Conservation (phyloP, 1,284 basidiomycete genomes). For the Sanguinoderma infundibulare region DNA sequence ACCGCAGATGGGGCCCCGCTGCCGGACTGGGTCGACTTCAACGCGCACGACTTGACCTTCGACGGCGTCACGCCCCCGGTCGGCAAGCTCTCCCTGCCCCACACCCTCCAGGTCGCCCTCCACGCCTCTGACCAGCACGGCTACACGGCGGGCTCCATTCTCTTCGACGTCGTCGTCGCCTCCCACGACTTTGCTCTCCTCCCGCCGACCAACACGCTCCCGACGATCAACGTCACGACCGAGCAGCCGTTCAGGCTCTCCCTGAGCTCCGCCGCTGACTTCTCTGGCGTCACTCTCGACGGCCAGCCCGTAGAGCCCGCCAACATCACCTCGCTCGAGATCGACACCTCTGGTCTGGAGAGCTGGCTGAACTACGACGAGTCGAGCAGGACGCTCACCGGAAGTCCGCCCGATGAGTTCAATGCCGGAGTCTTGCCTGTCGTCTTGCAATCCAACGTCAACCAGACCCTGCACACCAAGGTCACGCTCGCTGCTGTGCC, state of each 20-base stretch:
- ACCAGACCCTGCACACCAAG: conserved; percentile 67
- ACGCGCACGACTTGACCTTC: conserved; percentile 72
- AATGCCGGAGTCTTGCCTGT: conserved; percentile 56
- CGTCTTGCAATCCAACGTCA: conserved; percentile 62
- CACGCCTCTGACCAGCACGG: conserved; percentile 70
- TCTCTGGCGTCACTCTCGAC: conserved; percentile 65
- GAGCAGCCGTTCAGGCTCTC: conserved; percentile 58
- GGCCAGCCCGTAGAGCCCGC: conserved; percentile 54
- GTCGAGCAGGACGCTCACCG: conserved; percentile 59
- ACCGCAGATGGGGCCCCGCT: conserved; percentile 70
- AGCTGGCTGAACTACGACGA: conserved; percentile 72
- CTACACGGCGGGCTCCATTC: conserved; percentile 54
- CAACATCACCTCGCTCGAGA: conserved; percentile 53
- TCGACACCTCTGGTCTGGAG: conserved; percentile 60
- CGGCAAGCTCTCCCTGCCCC: conserved; percentile 41
- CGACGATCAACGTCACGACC: conserved; percentile 70
- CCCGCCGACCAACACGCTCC: conserved; percentile 42
- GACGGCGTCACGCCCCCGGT: conserved; percentile 74
- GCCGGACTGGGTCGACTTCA: conserved; percentile 81
- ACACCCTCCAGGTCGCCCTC: conserved; percentile 55
- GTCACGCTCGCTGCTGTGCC: conserved; percentile 67
- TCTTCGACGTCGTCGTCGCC: conserved; percentile 64
- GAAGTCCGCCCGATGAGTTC: conserved; percentile 54
- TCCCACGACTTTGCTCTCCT: conserved; percentile 64
- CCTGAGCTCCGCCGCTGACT: conserved; percentile 63